Evolutionary conservation across 1,139 yeast species (phyloP).

Genomic region (Yamadazyma diospyri): DNA sequence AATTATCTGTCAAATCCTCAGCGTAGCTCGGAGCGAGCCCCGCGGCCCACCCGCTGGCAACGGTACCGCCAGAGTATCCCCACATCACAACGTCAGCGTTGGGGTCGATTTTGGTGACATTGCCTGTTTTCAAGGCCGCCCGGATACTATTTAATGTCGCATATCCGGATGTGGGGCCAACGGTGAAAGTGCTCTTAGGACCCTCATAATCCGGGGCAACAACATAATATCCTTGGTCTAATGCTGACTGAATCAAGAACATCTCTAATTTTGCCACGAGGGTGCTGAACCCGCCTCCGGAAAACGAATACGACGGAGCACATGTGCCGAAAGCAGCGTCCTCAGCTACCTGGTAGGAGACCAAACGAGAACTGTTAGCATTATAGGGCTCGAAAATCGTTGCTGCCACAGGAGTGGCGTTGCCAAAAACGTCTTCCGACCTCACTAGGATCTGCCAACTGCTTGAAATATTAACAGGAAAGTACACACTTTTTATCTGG

Average conservation of each 20-base stretch:
- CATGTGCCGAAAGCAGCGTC: slow-evolving; percentile 29
- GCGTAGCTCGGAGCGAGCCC: slow-evolving; percentile 30
- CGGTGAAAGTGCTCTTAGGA: slow-evolving; percentile 24
- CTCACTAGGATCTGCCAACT: slow-evolving; percentile 33
- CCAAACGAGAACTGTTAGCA: slow-evolving; percentile 25
- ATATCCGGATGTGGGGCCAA: slow-evolving; percentile 27
- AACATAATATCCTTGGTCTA: slow-evolving; percentile 30
- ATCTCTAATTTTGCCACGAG: slow-evolving; percentile 21
- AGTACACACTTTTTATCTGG: slow-evolving; percentile 14
- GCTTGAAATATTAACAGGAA: slow-evolving; percentile 17
- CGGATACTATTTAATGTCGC: slow-evolving; percentile 26
- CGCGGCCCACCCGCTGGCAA: slow-evolving; percentile 35
- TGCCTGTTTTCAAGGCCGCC: slow-evolving; percentile 20
- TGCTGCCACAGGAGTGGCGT: slow-evolving; percentile 28
- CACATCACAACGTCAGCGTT: slow-evolving; percentile 26
- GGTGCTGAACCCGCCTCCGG: slow-evolving; percentile 17
- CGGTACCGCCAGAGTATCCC: slow-evolving; percentile 39
- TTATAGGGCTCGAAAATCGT: slow-evolving; percentile 31
- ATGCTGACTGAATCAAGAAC: slow-evolving; percentile 21
- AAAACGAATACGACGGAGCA: slow-evolving; percentile 30
- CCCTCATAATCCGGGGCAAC: slow-evolving; percentile 35
- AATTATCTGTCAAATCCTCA: slow-evolving; percentile 22
- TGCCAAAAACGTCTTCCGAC: slow-evolving; percentile 30
- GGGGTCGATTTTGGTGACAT: slow-evolving; percentile 21
- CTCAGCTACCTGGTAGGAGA: slow-evolving; percentile 34